These are phyloP conservation scores for Penicillium sp. DNA, from an alignment of 2,329 filamentous ascomycete genomes.

Conservation along the genomic window DNA sequence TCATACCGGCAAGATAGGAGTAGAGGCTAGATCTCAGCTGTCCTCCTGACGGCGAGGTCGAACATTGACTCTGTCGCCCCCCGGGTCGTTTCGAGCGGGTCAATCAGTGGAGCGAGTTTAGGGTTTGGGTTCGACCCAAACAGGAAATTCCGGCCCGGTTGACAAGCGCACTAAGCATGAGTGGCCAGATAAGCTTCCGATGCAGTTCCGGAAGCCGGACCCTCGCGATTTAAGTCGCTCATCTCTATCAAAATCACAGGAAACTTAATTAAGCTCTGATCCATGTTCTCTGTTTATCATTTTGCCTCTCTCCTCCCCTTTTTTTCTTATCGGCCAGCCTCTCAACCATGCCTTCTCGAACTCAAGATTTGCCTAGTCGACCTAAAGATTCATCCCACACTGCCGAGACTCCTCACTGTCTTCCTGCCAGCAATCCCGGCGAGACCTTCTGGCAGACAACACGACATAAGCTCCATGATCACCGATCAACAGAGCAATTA, in stretches of 20 bases:
- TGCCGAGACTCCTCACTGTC: conserved; percentile 6
- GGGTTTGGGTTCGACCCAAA: neutral
- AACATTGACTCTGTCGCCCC: too few relatives aligned
- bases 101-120: too few relatives aligned
- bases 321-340: neutral
- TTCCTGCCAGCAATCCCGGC: conserved; percentile 15
- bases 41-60: too few relatives aligned
- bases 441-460: conserved; percentile 48
- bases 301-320: neutral
- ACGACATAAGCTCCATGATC: conserved; percentile 44
- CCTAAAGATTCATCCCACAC: neutral
- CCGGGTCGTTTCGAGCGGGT: too few relatives aligned
- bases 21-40: too few relatives aligned
- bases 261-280: neutral
- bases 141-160: neutral
- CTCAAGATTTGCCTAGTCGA: neutral
- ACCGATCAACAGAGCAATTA: conserved; percentile 45
- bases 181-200: too few relatives aligned
- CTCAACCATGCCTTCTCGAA: neutral
- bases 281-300: neutral
- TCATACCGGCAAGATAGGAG: conserved; percentile 7
- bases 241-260: neutral
- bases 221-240: neutral
- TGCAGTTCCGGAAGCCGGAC: too few relatives aligned
- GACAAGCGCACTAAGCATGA: neutral